These are phyloP conservation scores for Grosmannia huntii DNA, from an alignment of 2,329 filamentous ascomycete species.

Conservation along the genomic window DNA sequence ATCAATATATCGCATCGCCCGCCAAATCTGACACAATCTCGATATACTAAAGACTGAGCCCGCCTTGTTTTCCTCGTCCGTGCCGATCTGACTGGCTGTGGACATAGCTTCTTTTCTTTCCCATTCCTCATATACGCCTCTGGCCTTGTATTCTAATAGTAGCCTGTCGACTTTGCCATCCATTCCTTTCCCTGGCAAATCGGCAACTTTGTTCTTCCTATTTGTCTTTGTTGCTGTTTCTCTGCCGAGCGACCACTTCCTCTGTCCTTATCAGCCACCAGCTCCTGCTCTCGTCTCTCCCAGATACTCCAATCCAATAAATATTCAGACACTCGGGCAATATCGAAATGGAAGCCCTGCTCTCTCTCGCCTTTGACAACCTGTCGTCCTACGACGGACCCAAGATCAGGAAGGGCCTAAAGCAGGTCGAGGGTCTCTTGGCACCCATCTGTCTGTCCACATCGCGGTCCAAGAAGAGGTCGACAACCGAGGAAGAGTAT, in stretches of 20 bases:
- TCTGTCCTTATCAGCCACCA: neutral
- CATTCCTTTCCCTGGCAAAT: neutral
- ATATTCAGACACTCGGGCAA: neutral
- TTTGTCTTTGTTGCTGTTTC: neutral
- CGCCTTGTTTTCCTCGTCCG: neutral
- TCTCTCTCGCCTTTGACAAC: constrained; percentile 92
- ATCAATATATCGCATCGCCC: constrained; percentile 7
- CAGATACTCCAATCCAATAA: neutral
- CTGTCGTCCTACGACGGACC: constrained; percentile 80
- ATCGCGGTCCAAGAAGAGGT: constrained; percentile 12
- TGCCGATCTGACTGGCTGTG: neutral
- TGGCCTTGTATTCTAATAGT: neutral
- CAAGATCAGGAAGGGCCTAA: constrained; percentile 86
- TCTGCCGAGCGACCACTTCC: neutral
- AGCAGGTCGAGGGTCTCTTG: constrained; percentile 85
- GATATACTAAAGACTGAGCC: neutral
- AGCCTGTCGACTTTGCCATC: neutral
- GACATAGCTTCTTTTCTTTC: neutral
- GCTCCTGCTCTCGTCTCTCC: neutral
- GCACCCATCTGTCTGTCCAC: constrained; percentile 82
- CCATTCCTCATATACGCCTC: neutral
- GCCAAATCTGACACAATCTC: neutral
- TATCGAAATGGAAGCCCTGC: constrained; percentile 67
- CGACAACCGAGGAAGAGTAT: neutral
- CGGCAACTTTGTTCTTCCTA: neutral